phyloP scores from a whole-genome alignment of 371 early-diverging fungal genomes.

The Mucor piriformis region DNA sequence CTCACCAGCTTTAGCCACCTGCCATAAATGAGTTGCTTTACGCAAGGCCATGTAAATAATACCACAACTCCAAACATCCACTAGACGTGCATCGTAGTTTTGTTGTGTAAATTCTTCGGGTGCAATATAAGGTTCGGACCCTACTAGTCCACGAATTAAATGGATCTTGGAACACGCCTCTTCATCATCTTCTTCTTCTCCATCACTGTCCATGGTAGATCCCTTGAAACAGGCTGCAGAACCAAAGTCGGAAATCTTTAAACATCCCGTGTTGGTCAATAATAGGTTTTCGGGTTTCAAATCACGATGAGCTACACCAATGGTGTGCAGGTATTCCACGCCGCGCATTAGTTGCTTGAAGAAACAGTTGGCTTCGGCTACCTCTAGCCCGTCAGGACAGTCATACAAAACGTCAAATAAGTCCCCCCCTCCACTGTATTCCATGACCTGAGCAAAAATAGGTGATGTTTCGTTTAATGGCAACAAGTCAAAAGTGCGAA shows the following conservation, averaged over 20 bases:
- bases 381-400: constrained; percentile 38
- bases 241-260: constrained; percentile 93
- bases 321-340: constrained; percentile 61
- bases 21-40: constrained; percentile 48
- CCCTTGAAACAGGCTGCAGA: constrained; percentile 56
- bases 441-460: constrained; percentile 73
- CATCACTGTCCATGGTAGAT: constrained; percentile 28
- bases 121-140: constrained; percentile 61
- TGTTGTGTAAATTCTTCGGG: constrained; percentile 49
- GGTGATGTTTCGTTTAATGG: constrained; percentile 56
- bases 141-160: constrained; percentile 42
- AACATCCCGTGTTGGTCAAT: constrained; percentile 73
- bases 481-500: constrained; percentile 68
- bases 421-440: constrained; percentile 72
- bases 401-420: constrained; percentile 58
- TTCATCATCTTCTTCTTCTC: constrained; percentile 34
- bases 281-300: constrained; percentile 88
- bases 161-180: constrained; percentile 18
- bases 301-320: constrained; percentile 77
- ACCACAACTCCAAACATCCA: constrained; percentile 59
- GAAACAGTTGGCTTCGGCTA: constrained; percentile 54
- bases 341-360: constrained; percentile 70
- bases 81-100: constrained; percentile 47
- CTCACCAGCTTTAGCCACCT: constrained; percentile 41
- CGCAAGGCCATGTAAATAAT: constrained; percentile 51